Conservation (phyloP, 2,329 filamentous ascomycete genomes). For the Didymella sp. region DNA sequence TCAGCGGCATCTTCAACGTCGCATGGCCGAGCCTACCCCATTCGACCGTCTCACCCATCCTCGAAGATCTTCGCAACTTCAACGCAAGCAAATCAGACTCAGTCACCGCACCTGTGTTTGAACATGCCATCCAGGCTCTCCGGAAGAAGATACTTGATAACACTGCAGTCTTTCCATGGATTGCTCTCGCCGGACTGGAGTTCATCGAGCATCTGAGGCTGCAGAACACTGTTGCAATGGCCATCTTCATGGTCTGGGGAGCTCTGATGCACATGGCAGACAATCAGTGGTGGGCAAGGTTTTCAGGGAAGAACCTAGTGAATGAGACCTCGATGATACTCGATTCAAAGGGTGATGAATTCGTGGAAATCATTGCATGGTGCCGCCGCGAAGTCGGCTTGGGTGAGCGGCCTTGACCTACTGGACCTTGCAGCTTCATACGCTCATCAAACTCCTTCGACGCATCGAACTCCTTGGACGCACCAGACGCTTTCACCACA, state of each 20-base stretch:
- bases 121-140: conserved; percentile 17
- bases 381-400: conserved; percentile 22
- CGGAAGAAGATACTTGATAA: conserved; percentile 5
- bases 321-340: conserved; percentile 19
- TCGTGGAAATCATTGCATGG: conserved; percentile 6
- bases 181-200: conserved; percentile 8
- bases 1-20: conserved; percentile 15
- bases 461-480: no score
- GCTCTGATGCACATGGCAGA: conserved; percentile 21
- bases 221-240: conserved; percentile 17
- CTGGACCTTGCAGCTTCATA: background rate
- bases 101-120: conserved; percentile 2
- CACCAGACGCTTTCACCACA: no score
- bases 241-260: conserved; percentile 27
- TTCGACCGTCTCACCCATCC: conserved; percentile 4
- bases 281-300: conserved; percentile 23
- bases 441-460: background rate
- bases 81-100: conserved; percentile 2
- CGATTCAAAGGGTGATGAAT: conserved; percentile 8
- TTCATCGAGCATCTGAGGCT: conserved; percentile 19
- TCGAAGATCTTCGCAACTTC: conserved; percentile 11
- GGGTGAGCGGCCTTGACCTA: background rate
- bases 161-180: conserved; percentile 13
- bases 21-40: conserved; percentile 13
- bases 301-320: conserved; percentile 21